Percentiles rank a stretch among this genome's conserved stretches.
These are phyloP conservation scores for Verbascum thapsus DNA, from an alignment of 257 asterid species.

Conservation along the genomic window DNA sequence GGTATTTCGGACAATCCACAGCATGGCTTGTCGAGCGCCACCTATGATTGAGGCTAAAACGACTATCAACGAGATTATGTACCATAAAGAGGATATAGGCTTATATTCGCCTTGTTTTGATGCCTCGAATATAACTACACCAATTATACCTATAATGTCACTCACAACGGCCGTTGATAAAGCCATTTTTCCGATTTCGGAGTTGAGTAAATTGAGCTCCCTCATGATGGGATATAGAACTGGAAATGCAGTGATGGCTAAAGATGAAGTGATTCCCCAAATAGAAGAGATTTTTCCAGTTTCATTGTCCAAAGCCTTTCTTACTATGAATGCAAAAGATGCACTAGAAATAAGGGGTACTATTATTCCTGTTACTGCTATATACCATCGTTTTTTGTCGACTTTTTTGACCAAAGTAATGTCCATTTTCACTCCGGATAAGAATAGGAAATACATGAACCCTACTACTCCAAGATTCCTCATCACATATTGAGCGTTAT, in stretches of 20 bases:
- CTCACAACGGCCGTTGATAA: conserved; percentile 49
- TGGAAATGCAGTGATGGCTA: conserved; percentile 65
- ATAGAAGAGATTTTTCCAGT: conserved; percentile 41
- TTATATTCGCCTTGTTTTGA: conserved; percentile 52
- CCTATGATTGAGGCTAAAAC: conserved; percentile 30
- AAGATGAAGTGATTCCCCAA: conserved; percentile 52
- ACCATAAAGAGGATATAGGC: conserved; percentile 46
- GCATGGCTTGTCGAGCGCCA: conserved; percentile 53
- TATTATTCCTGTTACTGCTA: conserved; percentile 36
- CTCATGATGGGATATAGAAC: conserved; percentile 59
- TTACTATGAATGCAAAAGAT: conserved; percentile 31
- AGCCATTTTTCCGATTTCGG: conserved; percentile 75
- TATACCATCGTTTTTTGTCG: conserved; percentile 58
- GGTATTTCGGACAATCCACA: conserved; percentile 58
- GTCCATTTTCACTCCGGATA: conserved; percentile 71
- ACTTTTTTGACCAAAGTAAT: conserved; percentile 34
- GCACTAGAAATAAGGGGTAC: conserved; percentile 42
- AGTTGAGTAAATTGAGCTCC: conserved; percentile 80
- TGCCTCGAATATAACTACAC: conserved; percentile 52
- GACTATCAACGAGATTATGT: conserved; percentile 31
- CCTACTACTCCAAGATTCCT: conserved; percentile 65
- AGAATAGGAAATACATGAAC: conserved; percentile 76
- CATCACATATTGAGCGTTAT: conserved; percentile 37
- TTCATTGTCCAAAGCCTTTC: conserved; percentile 39
- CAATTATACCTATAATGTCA: conserved; percentile 62